Conservation (phyloP, 2,329 filamentous ascomycete species). For the Aspergillus floridensis region DNA sequence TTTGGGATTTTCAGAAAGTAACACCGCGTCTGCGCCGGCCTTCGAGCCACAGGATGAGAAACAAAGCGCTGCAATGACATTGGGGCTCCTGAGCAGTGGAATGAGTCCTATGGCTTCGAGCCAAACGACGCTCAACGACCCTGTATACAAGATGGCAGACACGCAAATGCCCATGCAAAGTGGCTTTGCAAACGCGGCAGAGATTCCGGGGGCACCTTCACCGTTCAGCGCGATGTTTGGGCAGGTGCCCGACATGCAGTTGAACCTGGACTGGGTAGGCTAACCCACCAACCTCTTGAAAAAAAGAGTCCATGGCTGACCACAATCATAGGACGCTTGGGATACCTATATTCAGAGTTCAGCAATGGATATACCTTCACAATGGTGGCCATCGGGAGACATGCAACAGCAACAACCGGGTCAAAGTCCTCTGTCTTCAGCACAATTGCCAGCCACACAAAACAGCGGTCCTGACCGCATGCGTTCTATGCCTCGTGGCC, state of each 20-base stretch:
- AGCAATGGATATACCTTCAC: slow-evolving; percentile 41
- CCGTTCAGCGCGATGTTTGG: slow-evolving; percentile 57
- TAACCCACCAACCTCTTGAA: not conserved
- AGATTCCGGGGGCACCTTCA: slow-evolving; percentile 46
- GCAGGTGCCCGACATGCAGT: slow-evolving; percentile 54
- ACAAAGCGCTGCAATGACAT: slow-evolving; percentile 65
- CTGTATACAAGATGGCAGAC: slow-evolving; percentile 30
- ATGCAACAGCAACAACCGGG: slow-evolving; percentile 25
- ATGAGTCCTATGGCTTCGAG: slow-evolving; percentile 50
- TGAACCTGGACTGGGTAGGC: slow-evolving; percentile 63
- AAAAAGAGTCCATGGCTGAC: slow-evolving; percentile 17
- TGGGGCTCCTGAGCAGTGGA: slow-evolving; percentile 66
- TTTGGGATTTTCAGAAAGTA: slow-evolving; percentile 27
- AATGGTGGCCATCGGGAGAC: slow-evolving; percentile 40
- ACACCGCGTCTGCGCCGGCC: slow-evolving; percentile 16
- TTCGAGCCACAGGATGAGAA: slow-evolving; percentile 55
- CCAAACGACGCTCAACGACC: slow-evolving; percentile 30
- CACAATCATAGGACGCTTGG: slow-evolving; percentile 58
- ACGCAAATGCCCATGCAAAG: slow-evolving; percentile 23
- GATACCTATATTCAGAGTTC: slow-evolving; percentile 66
- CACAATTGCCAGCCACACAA: slow-evolving; percentile 20
- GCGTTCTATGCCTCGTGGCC: slow-evolving; percentile 15
- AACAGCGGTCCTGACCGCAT: slow-evolving; percentile 16
- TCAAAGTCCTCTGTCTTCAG: slow-evolving; percentile 22
- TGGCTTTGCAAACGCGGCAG: slow-evolving; percentile 30